Base-by-base conservation (phyloP, 208 protist species). In the Wallacemonas sp. region DNA sequence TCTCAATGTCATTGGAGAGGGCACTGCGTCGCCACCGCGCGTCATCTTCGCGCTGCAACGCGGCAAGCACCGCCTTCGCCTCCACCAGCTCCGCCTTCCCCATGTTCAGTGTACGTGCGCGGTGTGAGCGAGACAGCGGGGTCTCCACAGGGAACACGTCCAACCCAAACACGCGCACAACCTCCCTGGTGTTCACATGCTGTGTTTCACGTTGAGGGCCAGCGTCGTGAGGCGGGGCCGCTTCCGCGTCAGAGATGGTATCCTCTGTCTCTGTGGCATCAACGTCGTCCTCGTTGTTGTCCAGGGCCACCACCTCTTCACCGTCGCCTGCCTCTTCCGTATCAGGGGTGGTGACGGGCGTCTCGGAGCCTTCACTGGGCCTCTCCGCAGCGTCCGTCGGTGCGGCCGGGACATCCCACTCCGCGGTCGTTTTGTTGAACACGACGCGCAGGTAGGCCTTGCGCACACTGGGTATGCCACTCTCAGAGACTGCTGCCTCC, bases 1-100 rank as follows among this genome's bases (percentile, higher is more conserved):
- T 58, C 63, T 93, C 81, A 17, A 93, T 68, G 34, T 85, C 79
- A 62, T 93, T 93, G 19, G 81, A 82, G 29, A 91, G 61, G 0
- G 68, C 66, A 39, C 85, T 88, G 26, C 72, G 70, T 17, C 32
- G 62, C 57, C 81, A 68, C 6, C 74, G 76, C 34, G 66, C 63
- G 38, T 82, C 77, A 39, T 94, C 85, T 8, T 77, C 24, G 8
- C 52, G 53, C 46, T 90, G 76, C 29, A 91, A 72, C 2, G 63
- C 64, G 10, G 62, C 68, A 29, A 92, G 70, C 10, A 66, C 69
- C 9, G 52, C 24, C 21, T 73, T 68, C 19, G 76, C 68, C n/a
- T n/a, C 34, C 8, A 29, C 27, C 10, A 80, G 59, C 67, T 89
- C 76, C 60, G 42, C 66, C 0, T 58, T 45, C 45, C 69, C 27